These are phyloP conservation scores for Articulospora tetracladia DNA, from an alignment of 495 filamentous ascomycete species.

Conservation along the genomic window DNA sequence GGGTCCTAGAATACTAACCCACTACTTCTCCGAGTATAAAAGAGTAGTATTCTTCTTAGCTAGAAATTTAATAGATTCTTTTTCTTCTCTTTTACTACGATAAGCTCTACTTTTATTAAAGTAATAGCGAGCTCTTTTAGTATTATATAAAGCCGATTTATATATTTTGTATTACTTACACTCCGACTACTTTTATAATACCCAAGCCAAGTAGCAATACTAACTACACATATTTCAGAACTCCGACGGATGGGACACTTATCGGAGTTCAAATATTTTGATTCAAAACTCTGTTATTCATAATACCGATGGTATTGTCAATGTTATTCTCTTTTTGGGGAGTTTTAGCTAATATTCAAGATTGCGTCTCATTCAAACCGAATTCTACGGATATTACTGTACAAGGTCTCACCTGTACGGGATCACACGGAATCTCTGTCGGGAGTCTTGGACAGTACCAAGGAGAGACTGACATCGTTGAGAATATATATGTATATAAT, in stretches of 20 bases:
- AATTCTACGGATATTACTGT: not conserved
- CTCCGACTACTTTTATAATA: too few species aligned
- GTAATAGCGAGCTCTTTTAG: too few species aligned
- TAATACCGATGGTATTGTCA: not conserved
- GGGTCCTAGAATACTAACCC: too few species aligned
- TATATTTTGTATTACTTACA: too few species aligned
- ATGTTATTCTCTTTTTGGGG: not conserved
- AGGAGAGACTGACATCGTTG: not conserved
- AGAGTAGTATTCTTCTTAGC: too few species aligned
- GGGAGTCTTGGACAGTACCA: not conserved
- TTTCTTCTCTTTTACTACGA: too few species aligned
- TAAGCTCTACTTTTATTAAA: too few species aligned
- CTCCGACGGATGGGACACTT: not conserved
- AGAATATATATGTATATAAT: not conserved
- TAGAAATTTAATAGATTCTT: too few species aligned
- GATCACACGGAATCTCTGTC: not conserved
- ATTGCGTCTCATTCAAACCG: not conserved
- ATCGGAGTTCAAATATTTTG: not conserved
- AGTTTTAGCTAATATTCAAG: not conserved
- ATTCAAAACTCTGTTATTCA: not conserved
- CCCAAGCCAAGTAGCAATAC: not conserved
- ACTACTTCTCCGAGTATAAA: too few species aligned
- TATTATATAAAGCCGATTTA: too few species aligned
- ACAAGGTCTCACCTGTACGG: not conserved
- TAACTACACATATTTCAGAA: not conserved